Conservation (phyloP, 805 yeast species). For the Hanseniaspora taiwanica region DNA sequence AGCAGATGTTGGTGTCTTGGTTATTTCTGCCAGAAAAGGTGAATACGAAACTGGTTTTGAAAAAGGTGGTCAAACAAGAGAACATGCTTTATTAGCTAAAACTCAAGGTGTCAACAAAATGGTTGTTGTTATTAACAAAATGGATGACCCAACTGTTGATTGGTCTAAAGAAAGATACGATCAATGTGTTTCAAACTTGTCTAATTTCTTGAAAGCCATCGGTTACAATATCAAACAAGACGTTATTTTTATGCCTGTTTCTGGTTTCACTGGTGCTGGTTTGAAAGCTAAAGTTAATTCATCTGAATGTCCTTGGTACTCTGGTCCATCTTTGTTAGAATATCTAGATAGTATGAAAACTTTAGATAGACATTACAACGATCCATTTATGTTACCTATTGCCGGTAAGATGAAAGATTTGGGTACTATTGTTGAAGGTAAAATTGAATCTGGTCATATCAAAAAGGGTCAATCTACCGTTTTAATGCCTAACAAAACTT, state of each 20-base stretch:
- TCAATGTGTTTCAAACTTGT: slow-evolving; percentile 82
- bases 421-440: slow-evolving; percentile 97
- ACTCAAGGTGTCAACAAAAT: slow-evolving; percentile 95
- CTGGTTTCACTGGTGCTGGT: slow-evolving; percentile 96
- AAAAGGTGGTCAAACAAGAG: slow-evolving; percentile 98
- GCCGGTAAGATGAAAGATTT: slow-evolving; percentile 90
- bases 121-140: slow-evolving; percentile 89
- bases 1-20: slow-evolving; percentile 96
- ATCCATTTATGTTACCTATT: slow-evolving; percentile 95
- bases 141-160: slow-evolving; percentile 94
- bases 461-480: slow-evolving; percentile 64
- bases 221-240: slow-evolving; percentile 82
- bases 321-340: slow-evolving; percentile 85
- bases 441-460: slow-evolving; percentile 89
- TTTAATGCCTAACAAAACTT: slow-evolving; percentile 82
- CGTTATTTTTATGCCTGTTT: slow-evolving; percentile 88
- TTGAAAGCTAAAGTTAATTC: slow-evolving; percentile 71
- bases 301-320: slow-evolving; percentile 80
- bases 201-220: slow-evolving; percentile 65
- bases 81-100: slow-evolving; percentile 93
- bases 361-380: slow-evolving; percentile 75
- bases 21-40: slow-evolving; percentile 96
- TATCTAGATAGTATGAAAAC: slow-evolving; percentile 73
- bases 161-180: slow-evolving; percentile 96
- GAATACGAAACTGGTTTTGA: slow-evolving; percentile 99